Percentiles rank a stretch among this genome's conserved stretches.
Conservation (phyloP, 2,329 filamentous ascomycete genomes). For the Stemphylium lycopersici region DNA sequence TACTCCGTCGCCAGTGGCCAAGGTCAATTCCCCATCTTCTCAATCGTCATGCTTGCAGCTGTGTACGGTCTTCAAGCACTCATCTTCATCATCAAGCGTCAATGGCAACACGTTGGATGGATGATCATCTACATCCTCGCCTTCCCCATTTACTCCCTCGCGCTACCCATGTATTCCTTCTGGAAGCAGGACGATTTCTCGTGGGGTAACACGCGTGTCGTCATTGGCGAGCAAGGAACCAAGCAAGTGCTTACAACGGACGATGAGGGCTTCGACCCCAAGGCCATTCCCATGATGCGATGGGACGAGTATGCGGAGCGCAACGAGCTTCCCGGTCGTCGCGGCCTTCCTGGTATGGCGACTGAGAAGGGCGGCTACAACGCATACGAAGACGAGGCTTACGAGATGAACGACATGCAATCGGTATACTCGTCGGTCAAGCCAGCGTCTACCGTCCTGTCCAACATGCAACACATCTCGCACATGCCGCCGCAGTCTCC, state of each 20-base stretch:
- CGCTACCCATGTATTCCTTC: conserved; percentile 95
- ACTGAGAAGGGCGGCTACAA: conserved; percentile 66
- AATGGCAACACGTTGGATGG: conserved; percentile 99
- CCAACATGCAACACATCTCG: conserved; percentile 74
- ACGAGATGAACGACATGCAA: conserved; percentile 98
- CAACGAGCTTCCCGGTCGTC: conserved; percentile 90
- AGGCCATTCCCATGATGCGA: conserved; percentile 88
- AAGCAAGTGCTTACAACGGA: conserved; percentile 87
- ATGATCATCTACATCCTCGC: conserved; percentile 99
- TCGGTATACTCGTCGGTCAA: conserved; percentile 93
- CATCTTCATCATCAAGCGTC: conserved; percentile 94
- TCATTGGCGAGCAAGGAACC: conserved; percentile 89
- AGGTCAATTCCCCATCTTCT: conserved; percentile 83
- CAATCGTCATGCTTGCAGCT: conserved; percentile 84
- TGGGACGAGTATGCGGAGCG: conserved; percentile 94
- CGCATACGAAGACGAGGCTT: conserved; percentile 74
- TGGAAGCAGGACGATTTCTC: conserved; percentile 99
- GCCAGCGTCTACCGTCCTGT: conserved; percentile 83
- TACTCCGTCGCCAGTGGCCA: conserved; percentile 72
- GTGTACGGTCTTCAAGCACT: conserved; percentile 96
- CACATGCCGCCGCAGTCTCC: conserved; percentile 84
- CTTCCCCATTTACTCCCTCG: conserved; percentile 89
- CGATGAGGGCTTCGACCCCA: conserved; percentile 85
- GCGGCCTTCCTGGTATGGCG: conserved; percentile 63
- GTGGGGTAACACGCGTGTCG: conserved; percentile 98